Evolutionary conservation across 1,284 basidiomycete species (phyloP).

Genomic region (Fistulina hepatica): DNA sequence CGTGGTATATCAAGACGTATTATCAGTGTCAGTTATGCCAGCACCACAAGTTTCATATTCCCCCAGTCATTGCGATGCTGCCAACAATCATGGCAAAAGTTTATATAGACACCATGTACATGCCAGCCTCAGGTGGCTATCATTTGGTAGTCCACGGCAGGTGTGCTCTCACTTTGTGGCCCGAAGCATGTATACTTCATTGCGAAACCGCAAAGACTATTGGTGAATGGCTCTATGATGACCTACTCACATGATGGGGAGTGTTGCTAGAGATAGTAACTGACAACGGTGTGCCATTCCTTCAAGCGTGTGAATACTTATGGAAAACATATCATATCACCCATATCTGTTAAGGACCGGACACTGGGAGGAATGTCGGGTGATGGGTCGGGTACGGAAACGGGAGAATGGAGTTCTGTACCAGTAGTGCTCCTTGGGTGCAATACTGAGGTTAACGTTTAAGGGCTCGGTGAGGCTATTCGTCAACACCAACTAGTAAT

Average conservation of each 20-base stretch:
- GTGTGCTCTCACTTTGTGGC: conserved; percentile 18
- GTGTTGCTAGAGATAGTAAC: conserved; percentile 19
- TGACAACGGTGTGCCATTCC: conserved; percentile 25
- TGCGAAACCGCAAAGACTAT: conserved; percentile 15
- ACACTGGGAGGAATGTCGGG: too few species aligned
- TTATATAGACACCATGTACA: conserved; percentile 25
- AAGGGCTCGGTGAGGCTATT: too few species aligned
- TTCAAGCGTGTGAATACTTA: conserved; percentile 23
- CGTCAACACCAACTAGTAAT: too few species aligned
- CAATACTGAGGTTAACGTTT: too few species aligned
- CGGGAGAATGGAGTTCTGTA: too few species aligned
- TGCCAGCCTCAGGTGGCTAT: conserved; percentile 19
- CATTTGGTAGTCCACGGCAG: conserved; percentile 19
- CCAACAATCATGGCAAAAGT: conserved; percentile 23
- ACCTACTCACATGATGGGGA: conserved; percentile 16
- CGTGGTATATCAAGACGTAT: conserved; percentile 6
- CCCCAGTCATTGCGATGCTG: conserved; percentile 22
- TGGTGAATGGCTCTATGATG: conserved; percentile 19
- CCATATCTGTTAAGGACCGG: too few species aligned
- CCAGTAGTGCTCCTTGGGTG: too few species aligned
- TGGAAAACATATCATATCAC: conserved; percentile 24
- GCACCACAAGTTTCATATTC: conserved; percentile 8
- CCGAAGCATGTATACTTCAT: conserved; percentile 17
- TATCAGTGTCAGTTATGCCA: conserved; percentile 3
- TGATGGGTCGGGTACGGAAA: too few species aligned